phyloP scores from a whole-genome alignment of 1,284 basidiomycete species.

The Heterobasidion annosum region DNA sequence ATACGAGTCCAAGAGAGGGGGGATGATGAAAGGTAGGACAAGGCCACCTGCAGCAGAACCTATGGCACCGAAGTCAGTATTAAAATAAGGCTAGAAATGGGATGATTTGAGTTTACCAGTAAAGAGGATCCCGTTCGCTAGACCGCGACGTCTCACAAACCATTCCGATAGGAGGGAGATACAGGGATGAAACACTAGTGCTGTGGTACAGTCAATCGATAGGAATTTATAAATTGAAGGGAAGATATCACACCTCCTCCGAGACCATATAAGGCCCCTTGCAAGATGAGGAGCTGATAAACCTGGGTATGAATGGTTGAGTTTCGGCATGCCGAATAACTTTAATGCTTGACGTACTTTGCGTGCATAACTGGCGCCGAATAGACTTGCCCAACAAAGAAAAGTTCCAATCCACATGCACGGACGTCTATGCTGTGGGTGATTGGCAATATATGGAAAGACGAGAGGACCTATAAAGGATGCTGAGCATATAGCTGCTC shows the following conservation, averaged over 20 bases:
- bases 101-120: constrained; percentile 16
- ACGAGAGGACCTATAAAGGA: constrained; percentile 14
- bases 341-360: constrained; percentile 14
- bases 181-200: constrained; percentile 25
- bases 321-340: background rate
- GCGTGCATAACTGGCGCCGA: constrained; percentile 25
- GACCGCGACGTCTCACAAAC: constrained; percentile 29
- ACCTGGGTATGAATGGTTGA: constrained; percentile 15
- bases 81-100: background rate
- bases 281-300: constrained; percentile 22
- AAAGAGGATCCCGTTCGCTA: constrained; percentile 32
- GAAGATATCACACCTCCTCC: constrained; percentile 22
- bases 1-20: constrained; percentile 17
- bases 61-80: constrained; percentile 3
- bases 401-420: constrained; percentile 22
- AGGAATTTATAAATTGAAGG: background rate
- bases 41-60: constrained; percentile 27
- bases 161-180: constrained; percentile 32
- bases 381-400: constrained; percentile 20
- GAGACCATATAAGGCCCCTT: constrained; percentile 29
- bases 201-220: constrained; percentile 10
- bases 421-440: constrained; percentile 19
- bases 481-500: too few relatives aligned
- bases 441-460: constrained; percentile 20
- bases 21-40: constrained; percentile 25